Percentiles rank a stretch among this genome's conserved stretches.
These are phyloP conservation scores for Flagelloscypha sp. DNA, from an alignment of 768 basidiomycete genomes.

Conservation along the genomic window DNA sequence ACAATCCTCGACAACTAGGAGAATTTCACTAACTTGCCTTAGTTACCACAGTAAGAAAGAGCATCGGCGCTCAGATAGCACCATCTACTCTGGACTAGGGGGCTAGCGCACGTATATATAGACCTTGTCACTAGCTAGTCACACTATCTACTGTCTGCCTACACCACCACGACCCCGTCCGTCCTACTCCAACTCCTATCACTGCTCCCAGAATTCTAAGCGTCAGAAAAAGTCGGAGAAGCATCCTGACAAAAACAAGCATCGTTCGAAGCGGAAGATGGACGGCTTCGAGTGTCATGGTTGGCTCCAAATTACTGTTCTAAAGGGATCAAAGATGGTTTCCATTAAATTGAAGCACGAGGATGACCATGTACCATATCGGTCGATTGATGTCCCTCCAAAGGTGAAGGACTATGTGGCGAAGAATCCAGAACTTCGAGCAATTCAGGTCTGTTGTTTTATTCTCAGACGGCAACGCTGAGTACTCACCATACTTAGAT, in stretches of 20 bases:
- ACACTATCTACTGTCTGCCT: too few relatives aligned
- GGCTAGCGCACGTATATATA: too few relatives aligned
- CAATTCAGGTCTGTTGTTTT: too few relatives aligned
- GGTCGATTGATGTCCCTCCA: not conserved
- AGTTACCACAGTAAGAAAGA: slow-evolving; percentile 4
- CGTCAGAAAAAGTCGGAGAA: slow-evolving; percentile 1
- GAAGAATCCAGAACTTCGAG: not conserved
- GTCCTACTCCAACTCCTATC: too few relatives aligned
- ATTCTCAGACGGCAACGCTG: too few relatives aligned
- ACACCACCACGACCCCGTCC: too few relatives aligned
- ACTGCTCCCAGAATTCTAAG: slow-evolving; percentile 1
- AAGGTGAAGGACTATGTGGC: slow-evolving; percentile 1
- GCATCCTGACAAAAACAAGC: not conserved
- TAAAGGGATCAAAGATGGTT: not conserved
- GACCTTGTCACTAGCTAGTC: too few relatives aligned
- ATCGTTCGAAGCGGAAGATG: not conserved
- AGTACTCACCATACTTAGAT: too few relatives aligned
- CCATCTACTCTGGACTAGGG: too few relatives aligned
- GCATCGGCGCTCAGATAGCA: not conserved
- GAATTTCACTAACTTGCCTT: too few relatives aligned
- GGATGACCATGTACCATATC: slow-evolving; percentile 1
- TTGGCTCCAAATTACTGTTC: slow-evolving; percentile 1
- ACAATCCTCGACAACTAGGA: not conserved
- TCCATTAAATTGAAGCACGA: slow-evolving; percentile 1
- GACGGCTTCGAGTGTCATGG: slow-evolving; percentile 1